These are phyloP conservation scores for Pseudozyma tsukubaensis DNA, from an alignment of 1,284 basidiomycete species.

Conservation along the genomic window DNA sequence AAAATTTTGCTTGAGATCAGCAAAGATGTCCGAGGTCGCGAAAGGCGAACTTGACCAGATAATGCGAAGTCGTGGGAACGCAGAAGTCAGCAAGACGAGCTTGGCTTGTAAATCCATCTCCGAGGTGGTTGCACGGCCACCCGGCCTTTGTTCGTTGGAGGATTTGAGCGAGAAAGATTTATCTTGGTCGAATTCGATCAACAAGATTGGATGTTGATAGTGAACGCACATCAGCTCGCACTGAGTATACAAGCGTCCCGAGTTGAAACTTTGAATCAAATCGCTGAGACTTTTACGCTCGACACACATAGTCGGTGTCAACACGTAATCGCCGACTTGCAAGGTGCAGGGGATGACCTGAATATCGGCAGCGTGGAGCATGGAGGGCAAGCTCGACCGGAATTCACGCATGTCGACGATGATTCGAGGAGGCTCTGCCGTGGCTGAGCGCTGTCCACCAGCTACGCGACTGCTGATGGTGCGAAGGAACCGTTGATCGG, in stretches of 20 bases:
- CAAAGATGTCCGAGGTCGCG: slow-evolving; percentile 90
- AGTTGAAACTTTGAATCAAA: slow-evolving; percentile 89
- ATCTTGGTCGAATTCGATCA: slow-evolving; percentile 99
- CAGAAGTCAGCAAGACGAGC: slow-evolving; percentile 85
- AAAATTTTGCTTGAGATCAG: slow-evolving; percentile 86
- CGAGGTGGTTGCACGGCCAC: slow-evolving; percentile 54
- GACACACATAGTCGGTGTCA: slow-evolving; percentile 94
- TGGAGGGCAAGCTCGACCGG: slow-evolving; percentile 87
- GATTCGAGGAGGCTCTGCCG: slow-evolving; percentile 79
- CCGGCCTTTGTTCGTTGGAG: slow-evolving; percentile 17
- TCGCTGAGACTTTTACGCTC: slow-evolving; percentile 95
- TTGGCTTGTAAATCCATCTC: slow-evolving; percentile 81
- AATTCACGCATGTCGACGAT: slow-evolving; percentile 98
- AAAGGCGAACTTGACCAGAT: slow-evolving; percentile 98
- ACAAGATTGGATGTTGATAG: slow-evolving; percentile 90
- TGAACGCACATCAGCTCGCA: slow-evolving; percentile 96
- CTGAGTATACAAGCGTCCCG: slow-evolving; percentile 93
- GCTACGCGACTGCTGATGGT: slow-evolving; percentile 88
- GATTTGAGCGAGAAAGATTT: slow-evolving; percentile 82
- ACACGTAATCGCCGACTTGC: slow-evolving; percentile 94
- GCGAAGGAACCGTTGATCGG: slow-evolving; percentile 75
- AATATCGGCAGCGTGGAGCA: slow-evolving; percentile 85
- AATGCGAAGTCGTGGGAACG: slow-evolving; percentile 89
- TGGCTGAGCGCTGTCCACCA: slow-evolving; percentile 80
- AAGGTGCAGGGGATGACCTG: slow-evolving; percentile 88